These are phyloP conservation scores for Uronychia setigera DNA, from an alignment of 73 alveolate species.

Conservation along the genomic window DNA sequence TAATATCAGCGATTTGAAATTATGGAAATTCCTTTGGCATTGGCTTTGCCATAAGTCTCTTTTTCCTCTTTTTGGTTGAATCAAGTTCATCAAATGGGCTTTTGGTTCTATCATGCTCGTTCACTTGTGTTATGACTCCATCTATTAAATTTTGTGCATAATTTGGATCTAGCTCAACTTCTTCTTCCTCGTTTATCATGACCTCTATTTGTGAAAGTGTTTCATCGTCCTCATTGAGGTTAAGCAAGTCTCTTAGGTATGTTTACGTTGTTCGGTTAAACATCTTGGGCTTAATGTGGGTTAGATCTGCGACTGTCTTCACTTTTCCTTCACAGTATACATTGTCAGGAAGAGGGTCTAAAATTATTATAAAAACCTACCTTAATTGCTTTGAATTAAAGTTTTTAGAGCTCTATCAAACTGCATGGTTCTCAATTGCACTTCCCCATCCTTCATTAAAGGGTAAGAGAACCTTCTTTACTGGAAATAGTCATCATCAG, in stretches of 20 bases:
- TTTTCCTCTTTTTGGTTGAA: slow-evolving; percentile 44
- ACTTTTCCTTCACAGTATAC: not conserved
- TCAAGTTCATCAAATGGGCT: slow-evolving; percentile 35
- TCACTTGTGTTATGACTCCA: slow-evolving; percentile 44
- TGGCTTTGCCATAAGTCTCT: too few relatives aligned
- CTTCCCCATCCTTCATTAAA: not conserved
- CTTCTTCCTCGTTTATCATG: slow-evolving; percentile 45
- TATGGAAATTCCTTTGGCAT: slow-evolving; percentile 41
- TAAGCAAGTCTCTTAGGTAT: slow-evolving; percentile 26
- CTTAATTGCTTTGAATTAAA: not conserved
- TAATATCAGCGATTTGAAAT: slow-evolving; percentile 37
- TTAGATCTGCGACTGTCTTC: not conserved
- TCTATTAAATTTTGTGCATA: slow-evolving; percentile 54
- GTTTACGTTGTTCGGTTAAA: slow-evolving; percentile 17
- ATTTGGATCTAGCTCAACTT: slow-evolving; percentile 57
- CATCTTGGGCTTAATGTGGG: not conserved
- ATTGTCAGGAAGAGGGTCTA: not conserved
- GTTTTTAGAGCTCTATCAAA: not conserved
- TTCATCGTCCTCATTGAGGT: slow-evolving; percentile 23
- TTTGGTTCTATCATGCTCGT: slow-evolving; percentile 23
- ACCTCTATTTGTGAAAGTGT: slow-evolving; percentile 36
- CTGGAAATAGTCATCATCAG: not conserved
- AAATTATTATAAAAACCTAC: not conserved
- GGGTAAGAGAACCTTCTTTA: not conserved
- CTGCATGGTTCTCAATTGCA: not conserved